Base-by-base conservation (phyloP, 2,329 filamentous ascomycete genomes). In the Monilinia fructicola region DNA sequence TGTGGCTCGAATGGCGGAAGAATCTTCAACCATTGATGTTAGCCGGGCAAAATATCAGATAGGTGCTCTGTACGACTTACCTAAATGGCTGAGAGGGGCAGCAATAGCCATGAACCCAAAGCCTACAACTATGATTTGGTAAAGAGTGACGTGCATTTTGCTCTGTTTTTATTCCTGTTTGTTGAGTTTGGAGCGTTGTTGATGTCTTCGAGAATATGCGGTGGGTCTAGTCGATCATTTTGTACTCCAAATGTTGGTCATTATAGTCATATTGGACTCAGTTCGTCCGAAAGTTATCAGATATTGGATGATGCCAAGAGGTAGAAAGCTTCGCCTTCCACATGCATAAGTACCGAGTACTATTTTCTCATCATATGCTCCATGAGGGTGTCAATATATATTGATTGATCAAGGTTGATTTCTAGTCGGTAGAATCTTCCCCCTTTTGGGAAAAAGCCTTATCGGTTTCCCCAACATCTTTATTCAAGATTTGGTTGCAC, bases 281-380 rank as follows among this genome's bases (percentile, higher is more conserved):
- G 4, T 50, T 40, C n/a, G n/a, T 53, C 31, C 28, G 48, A 28
- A 28, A 50, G 10, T 11, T 23, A 23, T 3, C 31, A 62, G 40
- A 52, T 50, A 53, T 50, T 53, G 59, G 46, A 62, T 62, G 5
- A 52, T 40, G 21, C 40, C 46, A 62, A 53, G 46, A n/a, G 26
- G 35, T n/a, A 53, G 18, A 53, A 59, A 40, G 46, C 59, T 62
- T 62, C n/a, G 11, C 46, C 46, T 50, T 53, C n/a, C n/a, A 62
- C 59, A 62, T 62, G 35, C 46, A 28, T 53, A 62, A 53, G 48
- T 62, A 40, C 46, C 46, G 46, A 62, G 46, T 62, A 53, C n/a
- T 6, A 40, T 40, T 21, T 52, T 23, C 10, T 21, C 23, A 31
- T 61, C 28, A 46, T 40, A 46, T 40, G 31, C 44, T 31, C 28